phyloP scores from a whole-genome alignment of 352 stramenopile species.

The Pythium brassicae region DNA sequence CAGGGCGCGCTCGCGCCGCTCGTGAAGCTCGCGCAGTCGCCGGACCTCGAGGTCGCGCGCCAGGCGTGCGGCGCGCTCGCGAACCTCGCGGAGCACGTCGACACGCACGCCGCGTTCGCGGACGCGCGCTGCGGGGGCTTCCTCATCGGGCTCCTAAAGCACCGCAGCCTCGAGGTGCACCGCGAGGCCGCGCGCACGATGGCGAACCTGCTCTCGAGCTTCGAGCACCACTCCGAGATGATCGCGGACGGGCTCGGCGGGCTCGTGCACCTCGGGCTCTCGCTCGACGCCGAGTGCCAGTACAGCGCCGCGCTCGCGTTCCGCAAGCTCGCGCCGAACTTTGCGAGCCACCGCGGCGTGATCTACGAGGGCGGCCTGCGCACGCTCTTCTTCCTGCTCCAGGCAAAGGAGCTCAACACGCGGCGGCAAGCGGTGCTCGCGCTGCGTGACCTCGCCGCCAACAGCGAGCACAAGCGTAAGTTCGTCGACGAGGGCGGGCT shows the following conservation, averaged over 20 bases:
- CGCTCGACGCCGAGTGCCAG: conserved; percentile 90
- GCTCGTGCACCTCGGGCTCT: conserved; percentile 89
- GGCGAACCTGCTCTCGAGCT: conserved; percentile 93
- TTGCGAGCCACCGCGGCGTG: conserved; percentile 81
- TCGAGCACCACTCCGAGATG: conserved; percentile 89
- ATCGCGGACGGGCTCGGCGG: conserved; percentile 88
- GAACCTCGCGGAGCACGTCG: conserved; percentile 93
- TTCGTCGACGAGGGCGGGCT: conserved; percentile 89
- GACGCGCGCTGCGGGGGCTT: conserved; percentile 64
- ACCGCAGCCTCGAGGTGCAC: conserved; percentile 89
- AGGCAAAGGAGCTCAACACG: conserved; percentile 89
- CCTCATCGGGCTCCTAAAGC: conserved; percentile 79
- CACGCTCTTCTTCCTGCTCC: conserved; percentile 89
- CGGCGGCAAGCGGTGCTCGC: conserved; percentile 88
- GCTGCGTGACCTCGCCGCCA: conserved; percentile 87
- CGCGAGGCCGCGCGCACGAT: conserved; percentile 91
- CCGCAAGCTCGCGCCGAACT: conserved; percentile 92
- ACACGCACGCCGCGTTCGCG: conserved; percentile 90
- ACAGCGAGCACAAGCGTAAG: conserved; percentile 83
- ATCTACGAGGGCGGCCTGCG: conserved; percentile 88
- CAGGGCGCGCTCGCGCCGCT: conserved; percentile 76
- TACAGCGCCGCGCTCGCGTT: conserved; percentile 94
- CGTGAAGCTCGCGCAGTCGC: conserved; percentile 82
- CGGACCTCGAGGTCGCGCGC: conserved; percentile 90
- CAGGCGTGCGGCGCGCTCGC: conserved; percentile 91